A percentile compares a stretch with the other conserved stretches of the same genome.
These are phyloP conservation scores for Neoboletus magnificus DNA, from an alignment of 768 basidiomycete genomes.

Conservation along the genomic window DNA sequence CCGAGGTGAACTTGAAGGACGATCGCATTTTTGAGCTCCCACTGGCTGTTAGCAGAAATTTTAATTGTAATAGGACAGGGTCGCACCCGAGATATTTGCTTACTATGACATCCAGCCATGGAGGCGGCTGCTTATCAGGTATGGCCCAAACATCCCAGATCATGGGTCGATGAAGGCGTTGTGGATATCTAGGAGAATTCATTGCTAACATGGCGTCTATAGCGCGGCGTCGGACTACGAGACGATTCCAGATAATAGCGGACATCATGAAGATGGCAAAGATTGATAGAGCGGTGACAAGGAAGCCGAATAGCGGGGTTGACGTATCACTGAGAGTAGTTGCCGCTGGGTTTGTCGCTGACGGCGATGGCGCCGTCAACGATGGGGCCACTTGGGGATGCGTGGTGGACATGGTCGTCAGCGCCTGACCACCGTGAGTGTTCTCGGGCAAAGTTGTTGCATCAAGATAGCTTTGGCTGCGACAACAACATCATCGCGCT, in stretches of 20 bases:
- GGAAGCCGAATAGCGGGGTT: conserved; percentile 31
- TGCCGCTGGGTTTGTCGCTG: not conserved
- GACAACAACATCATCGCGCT: not conserved
- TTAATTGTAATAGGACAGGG: not conserved
- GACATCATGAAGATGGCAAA: conserved; percentile 31
- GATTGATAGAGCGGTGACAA: conserved; percentile 29
- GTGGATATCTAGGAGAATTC: not conserved
- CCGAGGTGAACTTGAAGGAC: not conserved
- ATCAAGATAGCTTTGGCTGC: not conserved
- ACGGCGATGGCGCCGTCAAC: not conserved
- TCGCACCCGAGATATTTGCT: conserved; percentile 22
- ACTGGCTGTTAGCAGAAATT: conserved; percentile 20
- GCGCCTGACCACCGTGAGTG: conserved; percentile 2
- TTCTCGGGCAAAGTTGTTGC: conserved; percentile 14
- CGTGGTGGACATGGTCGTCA: conserved; percentile 24
- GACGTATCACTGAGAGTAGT: conserved; percentile 16
- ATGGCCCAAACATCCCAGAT: conserved; percentile 24
- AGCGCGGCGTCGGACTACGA: conserved; percentile 25
- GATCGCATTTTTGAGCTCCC: conserved; percentile 12
- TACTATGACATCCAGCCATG: conserved; percentile 23
- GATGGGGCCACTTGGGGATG: not conserved
- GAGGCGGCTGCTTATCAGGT: not conserved
- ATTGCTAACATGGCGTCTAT: conserved; percentile 23
- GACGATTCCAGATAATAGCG: conserved; percentile 33
- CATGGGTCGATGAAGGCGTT: conserved; percentile 13